A percentile compares a stretch with the other conserved stretches of the same genome.
Conservation (phyloP, 371 early-diverging fungal species). For the Mucor lusitanicus region DNA sequence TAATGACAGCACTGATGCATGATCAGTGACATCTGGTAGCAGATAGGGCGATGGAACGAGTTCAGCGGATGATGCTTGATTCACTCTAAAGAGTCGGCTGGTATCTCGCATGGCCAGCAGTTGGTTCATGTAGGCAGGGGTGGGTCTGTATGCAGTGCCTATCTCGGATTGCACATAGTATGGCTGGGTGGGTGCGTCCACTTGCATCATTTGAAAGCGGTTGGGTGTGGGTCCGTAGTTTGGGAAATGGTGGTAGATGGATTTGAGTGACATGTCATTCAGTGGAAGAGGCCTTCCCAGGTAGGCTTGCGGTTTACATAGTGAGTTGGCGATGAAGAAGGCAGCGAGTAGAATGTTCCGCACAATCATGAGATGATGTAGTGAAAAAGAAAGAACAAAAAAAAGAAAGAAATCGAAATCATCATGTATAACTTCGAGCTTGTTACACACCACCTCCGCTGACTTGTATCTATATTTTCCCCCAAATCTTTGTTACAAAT, state of each 20-base stretch:
- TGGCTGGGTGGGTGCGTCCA: neutral
- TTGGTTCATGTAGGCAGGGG: neutral
- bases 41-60: neutral
- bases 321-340: neutral
- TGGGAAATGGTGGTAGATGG: neutral
- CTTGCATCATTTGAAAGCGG: neutral
- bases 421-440: neutral
- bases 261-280: neutral
- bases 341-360: neutral
- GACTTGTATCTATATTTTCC: neutral
- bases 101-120: neutral
- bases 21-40: constrained; percentile 73
- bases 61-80: neutral
- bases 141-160: constrained; percentile 6
- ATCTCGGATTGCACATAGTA: neutral
- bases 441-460: neutral
- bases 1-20: constrained; percentile 66
- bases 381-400: neutral
- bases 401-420: neutral
- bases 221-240: neutral
- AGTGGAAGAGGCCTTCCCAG: neutral
- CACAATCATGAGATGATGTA: neutral
- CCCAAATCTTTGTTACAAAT: neutral
- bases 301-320: neutral
- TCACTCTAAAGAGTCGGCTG: neutral